Evolutionary conservation across 306 rosid genomes (phyloP), one percentile per base, ranked within the genome.

Genomic region (Cucurbita argyrosperma): DNA sequence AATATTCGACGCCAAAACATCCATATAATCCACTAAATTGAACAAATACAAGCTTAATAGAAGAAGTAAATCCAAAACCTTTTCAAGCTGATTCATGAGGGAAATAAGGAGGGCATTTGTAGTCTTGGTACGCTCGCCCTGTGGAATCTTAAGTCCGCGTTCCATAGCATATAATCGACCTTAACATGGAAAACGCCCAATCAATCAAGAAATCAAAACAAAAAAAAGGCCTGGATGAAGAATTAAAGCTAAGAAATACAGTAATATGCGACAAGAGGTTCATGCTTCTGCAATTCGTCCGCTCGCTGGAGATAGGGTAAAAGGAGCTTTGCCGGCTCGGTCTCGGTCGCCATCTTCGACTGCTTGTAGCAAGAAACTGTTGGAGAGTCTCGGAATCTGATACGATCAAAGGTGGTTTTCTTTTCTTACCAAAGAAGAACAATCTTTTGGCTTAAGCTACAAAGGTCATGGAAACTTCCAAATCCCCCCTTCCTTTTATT

Each of bases 161-260:
- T 95, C 99, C 99, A 95, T 95, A 49, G 99, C 97, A 81, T 89
- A 91, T 55, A 95, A 86, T 78, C 99, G 97, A 87, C 97, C 99
- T 95, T 67, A 74, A 65, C 54, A 59, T 51, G 7, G 19, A 63
- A 64, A 54, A 16, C 26, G 10, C n/a, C 62, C 7, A 57, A 37
- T 49, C 76, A 26, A 39, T 77, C 84, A 58, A 6, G 10, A 61
- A 71, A 9, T 45, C 14, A 26, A 56, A 6, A n/a, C n/a, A n/a
- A n/a, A 30, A 9, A 5, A 56, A 58, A 52, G 55, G 51, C 13
- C 19, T n/a, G 46, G 74, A 74, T 50, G 30, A 23, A 14, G 43
- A 42, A 76, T 79, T 68, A 23, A 47, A 75, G 68, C 5, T 56
- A 10, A 49, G 19, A n/a, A 65, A 64, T 84, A 95, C 99, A 95